Conservation (phyloP, 306 rosid genomes). For the Malus domestica region DNA sequence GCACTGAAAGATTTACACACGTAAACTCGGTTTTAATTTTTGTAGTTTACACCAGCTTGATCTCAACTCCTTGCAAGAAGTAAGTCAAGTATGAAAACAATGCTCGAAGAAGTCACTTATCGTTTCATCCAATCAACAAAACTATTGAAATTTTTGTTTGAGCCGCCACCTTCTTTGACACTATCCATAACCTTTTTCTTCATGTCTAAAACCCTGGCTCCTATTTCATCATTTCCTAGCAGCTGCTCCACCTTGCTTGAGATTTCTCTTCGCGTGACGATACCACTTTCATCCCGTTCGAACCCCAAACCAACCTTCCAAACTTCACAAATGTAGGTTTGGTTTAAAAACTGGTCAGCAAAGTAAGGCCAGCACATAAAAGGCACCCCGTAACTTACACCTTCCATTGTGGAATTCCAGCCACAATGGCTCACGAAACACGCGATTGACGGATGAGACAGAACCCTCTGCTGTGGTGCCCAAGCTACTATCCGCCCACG, state of each 20-base stretch:
- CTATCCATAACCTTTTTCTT: constrained; percentile 29
- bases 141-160: constrained; percentile 30
- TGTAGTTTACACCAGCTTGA: neutral
- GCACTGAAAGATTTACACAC: neutral
- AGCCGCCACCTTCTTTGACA: constrained; percentile 35
- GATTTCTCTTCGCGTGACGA: constrained; percentile 35
- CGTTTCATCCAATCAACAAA: constrained; percentile 51
- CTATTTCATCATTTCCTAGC: constrained; percentile 30
- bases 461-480: neutral
- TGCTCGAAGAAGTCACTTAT: neutral
- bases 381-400: neutral
- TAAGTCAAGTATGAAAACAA: neutral
- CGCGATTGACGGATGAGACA: neutral
- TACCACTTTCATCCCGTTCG: constrained; percentile 27
- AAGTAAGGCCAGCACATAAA: neutral
- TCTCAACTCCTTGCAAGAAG: neutral
- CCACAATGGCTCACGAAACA: neutral
- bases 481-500: neutral
- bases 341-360: neutral
- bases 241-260: constrained; percentile 32
- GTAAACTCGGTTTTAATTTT: neutral
- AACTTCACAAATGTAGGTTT: constrained; percentile 22
- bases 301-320: constrained; percentile 53
- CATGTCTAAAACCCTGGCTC: constrained; percentile 23
- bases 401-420: neutral